These are phyloP conservation scores for Geotrichum phurueaensis DNA, from an alignment of 1,139 yeast genomes.

Conservation along the genomic window DNA sequence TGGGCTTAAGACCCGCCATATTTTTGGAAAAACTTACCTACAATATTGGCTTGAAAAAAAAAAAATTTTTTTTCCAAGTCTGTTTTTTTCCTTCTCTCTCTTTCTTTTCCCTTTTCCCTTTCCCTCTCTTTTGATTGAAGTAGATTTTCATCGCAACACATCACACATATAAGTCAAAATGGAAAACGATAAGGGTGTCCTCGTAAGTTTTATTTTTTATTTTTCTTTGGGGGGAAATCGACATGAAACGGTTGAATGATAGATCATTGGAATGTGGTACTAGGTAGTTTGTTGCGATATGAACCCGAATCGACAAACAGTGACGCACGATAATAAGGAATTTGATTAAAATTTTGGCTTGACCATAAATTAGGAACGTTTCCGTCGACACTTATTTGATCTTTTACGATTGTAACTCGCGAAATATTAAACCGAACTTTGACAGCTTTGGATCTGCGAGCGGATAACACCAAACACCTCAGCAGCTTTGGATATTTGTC, in stretches of 20 bases:
- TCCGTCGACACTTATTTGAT: no score
- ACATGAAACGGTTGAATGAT: neutral
- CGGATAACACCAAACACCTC: no score
- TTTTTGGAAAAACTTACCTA: neutral
- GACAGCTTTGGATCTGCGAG: no score
- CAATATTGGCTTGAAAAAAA: neutral
- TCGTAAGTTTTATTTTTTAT: conserved; percentile 56
- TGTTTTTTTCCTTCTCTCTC: neutral
- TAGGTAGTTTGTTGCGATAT: no score
- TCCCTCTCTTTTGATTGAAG: neutral
- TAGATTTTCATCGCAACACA: neutral
- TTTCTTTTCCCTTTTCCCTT: neutral
- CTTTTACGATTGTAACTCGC: no score
- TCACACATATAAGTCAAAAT: conserved; percentile 42
- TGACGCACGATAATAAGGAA: no score
- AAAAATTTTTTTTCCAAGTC: neutral
- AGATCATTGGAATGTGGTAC: neutral
- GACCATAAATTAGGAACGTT: no score
- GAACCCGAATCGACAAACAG: no score
- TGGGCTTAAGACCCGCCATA: neutral
- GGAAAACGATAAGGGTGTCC: conserved; percentile 99
- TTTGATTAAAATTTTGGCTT: no score
- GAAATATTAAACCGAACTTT: no score
- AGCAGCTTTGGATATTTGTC: no score
- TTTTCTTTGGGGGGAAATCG: neutral